phyloP scores from a whole-genome alignment of 805 yeast species.

The Barnettozyma wickerhamii region DNA sequence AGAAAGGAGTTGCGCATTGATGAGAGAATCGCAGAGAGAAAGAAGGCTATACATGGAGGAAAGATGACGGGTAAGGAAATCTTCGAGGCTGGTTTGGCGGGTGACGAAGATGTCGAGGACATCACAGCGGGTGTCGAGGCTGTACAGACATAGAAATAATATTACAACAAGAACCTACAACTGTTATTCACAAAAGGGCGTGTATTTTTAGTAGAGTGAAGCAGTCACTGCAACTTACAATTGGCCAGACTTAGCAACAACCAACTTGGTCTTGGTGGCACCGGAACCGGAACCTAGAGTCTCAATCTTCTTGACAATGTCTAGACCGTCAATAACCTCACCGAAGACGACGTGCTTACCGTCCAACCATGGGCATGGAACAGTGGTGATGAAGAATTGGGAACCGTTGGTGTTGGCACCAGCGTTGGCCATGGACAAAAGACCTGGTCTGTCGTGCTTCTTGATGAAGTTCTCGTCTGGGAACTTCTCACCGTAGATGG shows the following conservation, averaged over 20 bases:
- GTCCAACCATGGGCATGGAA: constrained; percentile 85
- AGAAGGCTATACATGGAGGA: constrained; percentile 59
- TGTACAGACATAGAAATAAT: background rate
- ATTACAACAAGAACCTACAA: background rate
- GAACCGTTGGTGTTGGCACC: constrained; percentile 85
- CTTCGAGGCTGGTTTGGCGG: constrained; percentile 85
- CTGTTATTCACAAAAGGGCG: no score
- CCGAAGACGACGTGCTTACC: constrained; percentile 95
- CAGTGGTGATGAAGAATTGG: constrained; percentile 94
- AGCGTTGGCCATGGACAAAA: constrained; percentile 76
- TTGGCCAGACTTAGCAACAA: constrained; percentile 11
- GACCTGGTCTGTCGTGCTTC: constrained; percentile 66
- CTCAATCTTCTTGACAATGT: constrained; percentile 13
- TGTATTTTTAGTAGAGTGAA: no score
- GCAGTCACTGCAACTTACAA: no score
- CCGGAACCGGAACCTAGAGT: constrained; percentile 13
- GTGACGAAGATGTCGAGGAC: constrained; percentile 53
- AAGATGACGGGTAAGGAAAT: constrained; percentile 84
- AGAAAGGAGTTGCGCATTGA: constrained; percentile 71
- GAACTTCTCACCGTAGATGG: constrained; percentile 65
- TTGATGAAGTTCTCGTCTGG: constrained; percentile 64
- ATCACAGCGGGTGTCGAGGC: constrained; percentile 23
- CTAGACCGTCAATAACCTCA: constrained; percentile 45
- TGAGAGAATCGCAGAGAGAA: constrained; percentile 48
- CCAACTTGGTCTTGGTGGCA: constrained; percentile 10